phyloP scores from a whole-genome alignment of 2,329 filamentous ascomycete species.

The Blumeria graminis region DNA sequence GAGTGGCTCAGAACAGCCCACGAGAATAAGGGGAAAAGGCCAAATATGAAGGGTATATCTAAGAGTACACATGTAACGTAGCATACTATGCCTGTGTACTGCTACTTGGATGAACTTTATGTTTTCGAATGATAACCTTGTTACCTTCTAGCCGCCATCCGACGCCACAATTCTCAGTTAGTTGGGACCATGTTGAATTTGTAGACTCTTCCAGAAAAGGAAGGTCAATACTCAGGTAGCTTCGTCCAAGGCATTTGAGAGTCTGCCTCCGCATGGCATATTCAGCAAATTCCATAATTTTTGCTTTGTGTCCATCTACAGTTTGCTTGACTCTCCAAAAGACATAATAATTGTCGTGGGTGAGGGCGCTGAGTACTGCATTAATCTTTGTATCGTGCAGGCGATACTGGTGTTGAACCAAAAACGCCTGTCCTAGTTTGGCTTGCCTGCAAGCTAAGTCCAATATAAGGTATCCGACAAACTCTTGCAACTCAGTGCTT shows the following conservation, averaged over 20 bases:
- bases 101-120: constrained; percentile 20
- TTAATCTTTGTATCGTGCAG: constrained; percentile 47
- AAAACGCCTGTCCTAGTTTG: constrained; percentile 50
- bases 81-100: too few species aligned
- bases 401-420: constrained; percentile 33
- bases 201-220: constrained; percentile 44
- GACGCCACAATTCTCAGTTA: constrained; percentile 45
- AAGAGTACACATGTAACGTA: too few species aligned
- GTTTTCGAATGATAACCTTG: constrained; percentile 51
- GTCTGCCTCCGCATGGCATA: constrained; percentile 49
- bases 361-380: constrained; percentile 41
- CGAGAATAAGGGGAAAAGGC: too few species aligned
- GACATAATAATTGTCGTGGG: constrained; percentile 58
- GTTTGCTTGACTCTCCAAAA: constrained; percentile 48
- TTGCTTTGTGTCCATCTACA: constrained; percentile 60
- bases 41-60: too few species aligned
- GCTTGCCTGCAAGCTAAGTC: constrained; percentile 70
- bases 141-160: constrained; percentile 62
- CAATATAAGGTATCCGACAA: constrained; percentile 58
- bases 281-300: constrained; percentile 62
- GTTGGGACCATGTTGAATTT: constrained; percentile 44
- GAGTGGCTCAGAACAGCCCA: too few species aligned
- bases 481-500: constrained; percentile 49
- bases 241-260: constrained; percentile 64
- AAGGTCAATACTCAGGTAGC: constrained; percentile 52